Base-by-base conservation (phyloP, 768 basidiomycete species). In the Lepiota brunneoincarnata region DNA sequence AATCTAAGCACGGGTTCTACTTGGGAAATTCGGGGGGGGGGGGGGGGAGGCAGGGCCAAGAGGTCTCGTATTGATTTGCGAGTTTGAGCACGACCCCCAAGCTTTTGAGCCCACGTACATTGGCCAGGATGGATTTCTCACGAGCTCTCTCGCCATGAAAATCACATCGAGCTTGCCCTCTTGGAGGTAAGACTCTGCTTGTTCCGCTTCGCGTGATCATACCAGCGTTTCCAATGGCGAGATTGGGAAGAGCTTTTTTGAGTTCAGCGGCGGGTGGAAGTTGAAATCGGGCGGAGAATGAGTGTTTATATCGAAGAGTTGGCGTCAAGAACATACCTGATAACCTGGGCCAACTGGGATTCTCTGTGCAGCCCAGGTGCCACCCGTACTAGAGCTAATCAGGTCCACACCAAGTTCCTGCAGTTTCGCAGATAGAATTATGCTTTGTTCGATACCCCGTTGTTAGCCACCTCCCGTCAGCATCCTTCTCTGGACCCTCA, bases 361-460 rank as follows among this genome's bases (percentile, higher is more conserved):
- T 61, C 85, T 78, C 67, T 89, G 86, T 50, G 75, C 61, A 2
- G 57, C 64, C 73, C 80, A 86, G 60, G 85, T 85, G 2, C 88
- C 88, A 14, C 87, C 90, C 1, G 77, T 76, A 38, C 80, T 83
- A 44, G 77, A 76, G 67, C 93, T 89, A 49, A 95, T 65, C n/a
- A 95, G 70, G 63, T 93, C 91, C 6, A 92, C 75, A 6, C 87
- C 88, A 4, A 83, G 60, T 54, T 82, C 73, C 61, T 78, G 65
- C 61, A 92, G 65, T 63, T 81, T 76, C 10, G 75, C 75, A 1
- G 76, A 74, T 23, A 84, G 74, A 28, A 83, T 61, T 23, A 74
- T 83, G 63, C 79, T 88, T 68, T 93, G 91, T 63, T 91, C 84
- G 51, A 90, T 72, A 9, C 89, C 90, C 87, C 89, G 89, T 47